phyloP scores from a whole-genome alignment of 73 alveolate species.

The Stentor coeruleus region DNA sequence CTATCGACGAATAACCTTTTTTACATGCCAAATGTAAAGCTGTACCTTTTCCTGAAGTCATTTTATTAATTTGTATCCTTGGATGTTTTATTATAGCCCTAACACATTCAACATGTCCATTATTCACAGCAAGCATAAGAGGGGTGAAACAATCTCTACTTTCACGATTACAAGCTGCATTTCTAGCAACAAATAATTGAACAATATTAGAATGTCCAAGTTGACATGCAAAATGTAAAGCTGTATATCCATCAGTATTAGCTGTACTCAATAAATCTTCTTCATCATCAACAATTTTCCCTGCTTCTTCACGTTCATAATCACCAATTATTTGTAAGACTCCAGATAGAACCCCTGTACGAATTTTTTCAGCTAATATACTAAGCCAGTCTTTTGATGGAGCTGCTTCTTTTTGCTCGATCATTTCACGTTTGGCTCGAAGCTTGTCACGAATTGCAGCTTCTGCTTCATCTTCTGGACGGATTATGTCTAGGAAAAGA shows the following conservation, averaged over 20 bases:
- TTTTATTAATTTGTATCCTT: background rate
- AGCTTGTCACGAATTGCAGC: background rate
- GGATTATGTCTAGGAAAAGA: background rate
- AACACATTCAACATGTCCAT: slow-evolving; percentile 15
- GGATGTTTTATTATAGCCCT: background rate
- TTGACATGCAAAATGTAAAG: slow-evolving; percentile 61
- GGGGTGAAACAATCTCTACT: slow-evolving; percentile 27
- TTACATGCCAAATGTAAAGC: slow-evolving; percentile 8
- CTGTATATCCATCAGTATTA: slow-evolving; percentile 47
- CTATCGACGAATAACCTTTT: background rate
- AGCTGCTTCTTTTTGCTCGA: background rate
- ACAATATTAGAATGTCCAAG: slow-evolving; percentile 55
- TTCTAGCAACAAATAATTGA: slow-evolving; percentile 34
- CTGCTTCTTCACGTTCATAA: slow-evolving; percentile 37
- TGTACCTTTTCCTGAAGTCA: slow-evolving; percentile 14
- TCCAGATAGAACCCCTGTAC: background rate
- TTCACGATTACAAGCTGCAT: background rate
- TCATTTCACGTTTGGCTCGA: background rate
- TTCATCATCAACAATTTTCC: slow-evolving; percentile 40
- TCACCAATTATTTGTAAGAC: background rate
- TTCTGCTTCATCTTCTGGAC: background rate
- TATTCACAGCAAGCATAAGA: slow-evolving; percentile 33
- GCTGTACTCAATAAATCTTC: slow-evolving; percentile 42
- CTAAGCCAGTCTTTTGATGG: background rate
- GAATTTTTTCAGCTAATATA: background rate